Conservation (phyloP, 768 basidiomycete species). For the Phylloporus rhodoxanthus region DNA sequence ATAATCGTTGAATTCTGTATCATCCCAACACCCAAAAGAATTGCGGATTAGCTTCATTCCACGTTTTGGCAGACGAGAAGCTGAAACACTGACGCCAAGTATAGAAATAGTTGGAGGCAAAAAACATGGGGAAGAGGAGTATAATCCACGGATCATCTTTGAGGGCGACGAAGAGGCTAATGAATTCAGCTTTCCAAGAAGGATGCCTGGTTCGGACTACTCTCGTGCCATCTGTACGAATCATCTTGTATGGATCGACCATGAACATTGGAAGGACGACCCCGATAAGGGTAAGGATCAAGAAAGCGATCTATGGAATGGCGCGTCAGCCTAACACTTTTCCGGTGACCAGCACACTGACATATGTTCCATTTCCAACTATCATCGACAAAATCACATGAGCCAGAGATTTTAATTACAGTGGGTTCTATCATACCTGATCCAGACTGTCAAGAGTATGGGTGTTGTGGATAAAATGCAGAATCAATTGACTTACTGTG, state of each 20-base stretch:
- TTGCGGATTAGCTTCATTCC: not conserved
- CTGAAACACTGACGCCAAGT: constrained; percentile 59
- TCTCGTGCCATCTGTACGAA: constrained; percentile 68
- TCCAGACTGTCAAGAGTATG: constrained; percentile 21
- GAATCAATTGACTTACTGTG: constrained; percentile 34
- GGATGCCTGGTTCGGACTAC: constrained; percentile 57
- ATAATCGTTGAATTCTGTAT: constrained; percentile 72
- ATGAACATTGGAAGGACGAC: constrained; percentile 59
- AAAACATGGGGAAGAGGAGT: constrained; percentile 80
- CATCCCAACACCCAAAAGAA: not conserved
- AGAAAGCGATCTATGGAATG: constrained; percentile 59
- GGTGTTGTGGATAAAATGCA: not conserved
- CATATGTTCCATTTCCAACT: constrained; percentile 78
- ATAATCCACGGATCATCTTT: constrained; percentile 67
- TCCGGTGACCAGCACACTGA: constrained; percentile 42
- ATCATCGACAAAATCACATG: not conserved
- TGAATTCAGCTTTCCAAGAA: constrained; percentile 70
- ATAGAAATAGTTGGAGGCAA: constrained; percentile 80
- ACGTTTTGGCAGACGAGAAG: no score
- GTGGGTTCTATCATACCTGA: constrained; percentile 14
- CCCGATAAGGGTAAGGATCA: constrained; percentile 66
- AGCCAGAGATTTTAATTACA: not conserved
- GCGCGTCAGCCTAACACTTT: not conserved
- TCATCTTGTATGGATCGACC: constrained; percentile 66
- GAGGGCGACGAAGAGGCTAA: constrained; percentile 61